These are phyloP conservation scores for Lithospermum erythrorhizon DNA, from an alignment of 257 asterid species.

Conservation along the genomic window DNA sequence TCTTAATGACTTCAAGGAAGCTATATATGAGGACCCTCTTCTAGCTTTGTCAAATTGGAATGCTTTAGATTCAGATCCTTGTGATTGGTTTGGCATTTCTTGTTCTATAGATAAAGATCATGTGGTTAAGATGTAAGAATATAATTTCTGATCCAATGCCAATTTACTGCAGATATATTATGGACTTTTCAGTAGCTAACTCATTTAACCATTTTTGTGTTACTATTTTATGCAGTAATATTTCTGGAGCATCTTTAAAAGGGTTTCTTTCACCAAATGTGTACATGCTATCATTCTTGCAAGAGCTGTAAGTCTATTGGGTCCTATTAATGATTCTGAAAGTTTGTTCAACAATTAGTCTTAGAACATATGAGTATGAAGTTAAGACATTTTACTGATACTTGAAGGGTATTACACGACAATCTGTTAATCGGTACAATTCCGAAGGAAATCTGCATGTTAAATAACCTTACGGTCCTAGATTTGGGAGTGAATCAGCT, in stretches of 20 bases:
- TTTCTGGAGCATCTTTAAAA: slow-evolving; percentile 68
- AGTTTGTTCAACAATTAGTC: not conserved
- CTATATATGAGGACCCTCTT: slow-evolving; percentile 78
- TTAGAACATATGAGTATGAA: not conserved
- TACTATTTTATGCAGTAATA: slow-evolving; percentile 49
- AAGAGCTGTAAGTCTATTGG: slow-evolving; percentile 64
- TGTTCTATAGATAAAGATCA: slow-evolving; percentile 64
- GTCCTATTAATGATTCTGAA: not conserved
- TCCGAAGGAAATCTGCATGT: slow-evolving; percentile 74
- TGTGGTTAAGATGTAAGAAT: slow-evolving; percentile 74
- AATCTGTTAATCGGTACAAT: slow-evolving; percentile 69
- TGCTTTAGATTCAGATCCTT: slow-evolving; percentile 65
- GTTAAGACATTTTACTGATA: slow-evolving; percentile 14
- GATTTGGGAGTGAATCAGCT: slow-evolving; percentile 81
- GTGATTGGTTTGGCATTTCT: slow-evolving; percentile 66
- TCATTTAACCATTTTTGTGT: slow-evolving; percentile 5
- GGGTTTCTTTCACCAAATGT: slow-evolving; percentile 78
- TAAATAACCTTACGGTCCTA: slow-evolving; percentile 58
- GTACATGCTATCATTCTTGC: slow-evolving; percentile 44
- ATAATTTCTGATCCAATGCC: not conserved
- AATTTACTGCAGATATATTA: not conserved
- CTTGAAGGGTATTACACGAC: slow-evolving; percentile 60
- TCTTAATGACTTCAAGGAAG: slow-evolving; percentile 71
- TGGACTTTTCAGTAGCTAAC: not conserved
- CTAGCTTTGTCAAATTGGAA: slow-evolving; percentile 77